phyloP scores from a whole-genome alignment of 257 asterid genomes.

The Solanum piurae region DNA sequence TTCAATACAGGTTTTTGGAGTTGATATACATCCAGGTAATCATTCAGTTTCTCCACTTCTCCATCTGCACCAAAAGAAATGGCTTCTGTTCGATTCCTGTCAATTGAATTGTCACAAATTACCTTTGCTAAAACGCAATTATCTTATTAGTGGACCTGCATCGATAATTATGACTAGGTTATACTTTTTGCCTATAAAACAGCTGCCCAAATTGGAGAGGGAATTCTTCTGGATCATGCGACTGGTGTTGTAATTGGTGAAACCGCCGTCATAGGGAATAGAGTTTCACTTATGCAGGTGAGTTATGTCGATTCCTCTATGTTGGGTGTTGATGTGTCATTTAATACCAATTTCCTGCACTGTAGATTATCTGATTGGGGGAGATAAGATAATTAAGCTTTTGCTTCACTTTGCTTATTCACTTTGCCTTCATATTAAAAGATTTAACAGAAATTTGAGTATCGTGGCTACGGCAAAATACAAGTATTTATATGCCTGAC shows the following conservation, averaged over 20 bases:
- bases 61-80: background rate
- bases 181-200: background rate
- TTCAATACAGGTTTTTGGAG: slow-evolving; percentile 32
- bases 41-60: background rate
- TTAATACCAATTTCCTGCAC: background rate
- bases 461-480: background rate
- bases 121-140: background rate
- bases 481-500: background rate
- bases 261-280: slow-evolving; percentile 31
- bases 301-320: background rate
- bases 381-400: background rate
- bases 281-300: slow-evolving; percentile 43
- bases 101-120: background rate
- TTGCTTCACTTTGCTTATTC: background rate
- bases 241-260: slow-evolving; percentile 41
- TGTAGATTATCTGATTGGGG: background rate
- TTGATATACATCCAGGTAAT: slow-evolving; percentile 41
- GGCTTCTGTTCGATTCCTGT: background rate
- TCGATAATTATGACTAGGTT: background rate
- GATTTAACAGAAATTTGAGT: background rate
- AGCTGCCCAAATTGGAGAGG: slow-evolving; percentile 38
- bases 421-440: background rate
- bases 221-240: slow-evolving; percentile 35
- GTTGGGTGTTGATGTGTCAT: background rate
- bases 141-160: background rate